phyloP scores from a whole-genome alignment of 306 rosid species.

The Sechiopsis laciniata region DNA sequence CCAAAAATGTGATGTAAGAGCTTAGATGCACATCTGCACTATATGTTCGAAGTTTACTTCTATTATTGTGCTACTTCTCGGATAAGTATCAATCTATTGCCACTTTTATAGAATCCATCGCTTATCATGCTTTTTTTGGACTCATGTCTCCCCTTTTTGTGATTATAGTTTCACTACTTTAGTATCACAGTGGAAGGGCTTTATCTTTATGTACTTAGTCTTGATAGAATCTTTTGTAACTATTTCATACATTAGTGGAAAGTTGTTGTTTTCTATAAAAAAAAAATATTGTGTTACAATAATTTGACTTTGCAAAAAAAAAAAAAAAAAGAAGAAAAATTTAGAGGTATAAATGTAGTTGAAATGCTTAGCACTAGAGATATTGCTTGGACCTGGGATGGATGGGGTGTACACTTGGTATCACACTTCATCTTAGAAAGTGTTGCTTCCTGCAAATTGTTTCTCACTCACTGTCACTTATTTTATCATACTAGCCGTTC shows the following conservation, averaged over 20 bases:
- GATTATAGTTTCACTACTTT: no score
- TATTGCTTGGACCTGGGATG: neutral
- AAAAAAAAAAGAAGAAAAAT: neutral
- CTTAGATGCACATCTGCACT: conserved; percentile 1
- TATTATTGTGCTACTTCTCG: neutral
- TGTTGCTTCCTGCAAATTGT: conserved; percentile 6
- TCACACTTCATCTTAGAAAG: neutral
- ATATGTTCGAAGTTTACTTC: neutral
- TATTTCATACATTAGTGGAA: no score
- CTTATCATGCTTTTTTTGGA: no score
- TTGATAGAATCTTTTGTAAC: no score
- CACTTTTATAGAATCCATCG: no score
- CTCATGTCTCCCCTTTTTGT: no score
- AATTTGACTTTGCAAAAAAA: neutral
- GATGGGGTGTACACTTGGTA: neutral
- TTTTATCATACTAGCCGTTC: neutral
- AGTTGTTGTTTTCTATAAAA: no score
- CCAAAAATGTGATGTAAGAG: conserved; percentile 82
- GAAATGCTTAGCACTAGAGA: neutral
- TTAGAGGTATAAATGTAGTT: neutral
- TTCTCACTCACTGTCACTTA: conserved; percentile 1
- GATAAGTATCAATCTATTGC: no score
- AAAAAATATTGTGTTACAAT: no score
- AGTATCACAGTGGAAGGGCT: no score
- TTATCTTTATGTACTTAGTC: no score